Conservation (phyloP, 139 green algal genomes). For the Micromonas pusilla region DNA sequence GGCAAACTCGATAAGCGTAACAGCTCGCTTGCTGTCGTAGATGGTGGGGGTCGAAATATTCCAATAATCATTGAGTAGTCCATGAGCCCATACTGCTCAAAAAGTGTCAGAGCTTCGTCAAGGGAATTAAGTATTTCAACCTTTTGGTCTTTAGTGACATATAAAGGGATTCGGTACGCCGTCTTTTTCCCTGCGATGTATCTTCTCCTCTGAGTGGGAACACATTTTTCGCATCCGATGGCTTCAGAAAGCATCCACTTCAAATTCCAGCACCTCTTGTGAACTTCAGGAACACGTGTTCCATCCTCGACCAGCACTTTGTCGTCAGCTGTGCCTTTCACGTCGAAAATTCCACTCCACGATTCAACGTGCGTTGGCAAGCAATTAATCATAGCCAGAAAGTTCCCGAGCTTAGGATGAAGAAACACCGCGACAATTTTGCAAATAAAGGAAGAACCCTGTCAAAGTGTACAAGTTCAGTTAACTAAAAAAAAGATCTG, state of each 20-base stretch:
- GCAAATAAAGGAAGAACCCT: neutral
- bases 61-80: conserved; percentile 26
- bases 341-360: conserved; percentile 16
- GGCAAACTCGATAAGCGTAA: neutral
- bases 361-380: neutral
- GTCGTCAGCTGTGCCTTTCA: conserved; percentile 26
- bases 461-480: neutral
- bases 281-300: neutral
- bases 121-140: neutral
- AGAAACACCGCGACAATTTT: conserved; percentile 1
- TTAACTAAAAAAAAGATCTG: neutral
- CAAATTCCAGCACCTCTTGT: conserved; percentile 23
- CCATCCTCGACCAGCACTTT: conserved; percentile 17
- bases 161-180: neutral
- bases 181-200: conserved; percentile 10
- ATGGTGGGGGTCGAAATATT: neutral
- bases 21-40: neutral
- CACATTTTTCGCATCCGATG: neutral
- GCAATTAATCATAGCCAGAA: conserved; percentile 21
- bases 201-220: neutral
- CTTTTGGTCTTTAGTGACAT: conserved; percentile 5
- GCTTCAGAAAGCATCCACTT: conserved; percentile 1
- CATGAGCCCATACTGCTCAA: conserved; percentile 11
- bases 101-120: neutral
- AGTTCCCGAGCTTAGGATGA: neutral